Percentiles rank a stretch among this genome's conserved stretches.
These are phyloP conservation scores for Chrysanthemum makinoi DNA, from an alignment of 129 eudicot genomes.

Conservation along the genomic window DNA sequence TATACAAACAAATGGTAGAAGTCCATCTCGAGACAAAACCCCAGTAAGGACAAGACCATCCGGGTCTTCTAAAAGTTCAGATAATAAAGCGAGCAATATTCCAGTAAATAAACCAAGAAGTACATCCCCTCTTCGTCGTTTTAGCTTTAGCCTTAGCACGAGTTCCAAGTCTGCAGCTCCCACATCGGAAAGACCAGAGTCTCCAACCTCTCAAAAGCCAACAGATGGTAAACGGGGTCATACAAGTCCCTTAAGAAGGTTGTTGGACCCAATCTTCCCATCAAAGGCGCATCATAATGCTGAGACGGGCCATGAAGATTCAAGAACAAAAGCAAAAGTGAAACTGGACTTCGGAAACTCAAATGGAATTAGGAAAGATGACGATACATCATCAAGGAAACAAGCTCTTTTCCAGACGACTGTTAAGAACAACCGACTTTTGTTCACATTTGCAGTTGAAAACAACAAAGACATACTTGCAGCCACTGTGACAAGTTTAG, in stretches of 20 bases:
- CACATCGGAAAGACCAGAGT: conserved; percentile 4
- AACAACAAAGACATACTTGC: conserved; percentile 57
- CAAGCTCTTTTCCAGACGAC: conserved; percentile 82
- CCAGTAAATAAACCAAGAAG: conserved; percentile 46
- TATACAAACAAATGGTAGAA: background rate
- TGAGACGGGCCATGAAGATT: conserved; percentile 33
- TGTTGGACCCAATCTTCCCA: conserved; percentile 65
- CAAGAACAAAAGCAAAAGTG: conserved; percentile 26
- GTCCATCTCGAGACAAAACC: conserved; percentile 33
- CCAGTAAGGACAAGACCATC: conserved; percentile 34
- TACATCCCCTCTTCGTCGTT: conserved; percentile 64
- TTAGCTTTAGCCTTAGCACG: conserved; percentile 43
- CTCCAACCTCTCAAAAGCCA: conserved; percentile 28
- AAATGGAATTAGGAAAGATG: conserved; percentile 26
- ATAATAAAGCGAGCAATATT: conserved; percentile 25
- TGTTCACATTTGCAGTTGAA: conserved; percentile 81
- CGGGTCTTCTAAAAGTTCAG: conserved; percentile 25
- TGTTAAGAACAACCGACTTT: conserved; percentile 65
- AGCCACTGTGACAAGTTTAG: conserved; percentile 55
- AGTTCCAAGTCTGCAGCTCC: conserved; percentile 22
- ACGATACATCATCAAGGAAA: conserved; percentile 26
- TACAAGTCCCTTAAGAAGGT: conserved; percentile 80
- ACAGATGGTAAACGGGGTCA: conserved; percentile 33
- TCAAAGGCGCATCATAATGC: conserved; percentile 33
- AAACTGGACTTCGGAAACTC: conserved; percentile 25